Percentiles rank a stretch among this genome's conserved stretches.
phyloP scores from a whole-genome alignment of 257 asterid genomes.

The Solanum etuberosum region DNA sequence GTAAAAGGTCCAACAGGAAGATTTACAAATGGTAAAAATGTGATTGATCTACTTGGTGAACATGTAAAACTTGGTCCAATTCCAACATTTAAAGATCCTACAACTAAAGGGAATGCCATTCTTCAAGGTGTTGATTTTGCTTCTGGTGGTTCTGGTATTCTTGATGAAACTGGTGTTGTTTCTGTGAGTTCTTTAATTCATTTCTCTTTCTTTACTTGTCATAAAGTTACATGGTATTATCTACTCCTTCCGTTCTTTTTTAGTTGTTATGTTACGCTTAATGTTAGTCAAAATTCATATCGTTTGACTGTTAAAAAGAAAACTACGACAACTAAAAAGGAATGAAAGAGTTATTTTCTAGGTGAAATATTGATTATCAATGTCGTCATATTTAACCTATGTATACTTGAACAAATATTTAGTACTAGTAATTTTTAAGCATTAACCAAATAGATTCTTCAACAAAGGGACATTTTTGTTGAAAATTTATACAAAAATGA shows the following conservation, averaged over 20 bases:
- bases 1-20: conserved; percentile 42
- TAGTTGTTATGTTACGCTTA: too few species aligned
- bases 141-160: conserved; percentile 80
- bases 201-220: neutral
- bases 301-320: too few species aligned
- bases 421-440: neutral
- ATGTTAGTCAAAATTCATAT: too few species aligned
- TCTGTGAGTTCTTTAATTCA: conserved; percentile 25
- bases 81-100: conserved; percentile 57
- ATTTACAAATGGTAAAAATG: conserved; percentile 59
- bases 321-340: too few species aligned
- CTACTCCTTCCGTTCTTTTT: neutral
- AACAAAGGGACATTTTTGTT: neutral
- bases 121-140: conserved; percentile 59
- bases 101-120: conserved; percentile 40
- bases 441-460: neutral
- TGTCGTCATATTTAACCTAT: neutral
- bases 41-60: conserved; percentile 44
- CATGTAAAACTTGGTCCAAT: conserved; percentile 27
- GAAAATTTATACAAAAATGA: too few species aligned
- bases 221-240: neutral
- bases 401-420: neutral
- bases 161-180: conserved; percentile 52
- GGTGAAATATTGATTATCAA: neutral
- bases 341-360: neutral